Conservation (phyloP, 352 stramenopile species). For the Globisporangium orthogonon region DNA sequence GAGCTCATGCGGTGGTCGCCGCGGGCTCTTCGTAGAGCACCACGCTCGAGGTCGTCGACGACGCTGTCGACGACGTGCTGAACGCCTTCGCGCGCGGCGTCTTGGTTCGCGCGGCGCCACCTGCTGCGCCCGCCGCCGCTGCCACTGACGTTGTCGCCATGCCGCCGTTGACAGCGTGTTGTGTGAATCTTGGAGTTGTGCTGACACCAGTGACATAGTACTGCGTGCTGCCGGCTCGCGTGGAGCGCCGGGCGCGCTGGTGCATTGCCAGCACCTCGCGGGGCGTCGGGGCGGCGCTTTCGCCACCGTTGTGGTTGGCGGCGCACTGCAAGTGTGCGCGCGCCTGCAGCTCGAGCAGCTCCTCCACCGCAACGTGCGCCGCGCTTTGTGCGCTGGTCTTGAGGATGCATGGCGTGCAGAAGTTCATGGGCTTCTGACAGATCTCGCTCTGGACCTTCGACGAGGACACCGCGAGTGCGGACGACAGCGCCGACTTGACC, state of each 20-base stretch:
- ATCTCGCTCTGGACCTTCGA: slow-evolving; percentile 20
- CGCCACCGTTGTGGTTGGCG: background rate
- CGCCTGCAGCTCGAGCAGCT: slow-evolving; percentile 18
- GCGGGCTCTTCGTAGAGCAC: slow-evolving; percentile 14
- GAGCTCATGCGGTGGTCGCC: background rate
- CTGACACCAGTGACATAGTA: background rate
- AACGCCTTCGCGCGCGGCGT: slow-evolving; percentile 11
- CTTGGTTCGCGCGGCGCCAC: background rate
- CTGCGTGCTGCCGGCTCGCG: slow-evolving; percentile 2
- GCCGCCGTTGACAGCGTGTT: background rate
- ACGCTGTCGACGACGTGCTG: slow-evolving; percentile 13
- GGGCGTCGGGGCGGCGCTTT: slow-evolving; percentile 3
- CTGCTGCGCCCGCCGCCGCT: background rate
- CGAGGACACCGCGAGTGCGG: background rate
- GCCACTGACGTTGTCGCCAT: background rate
- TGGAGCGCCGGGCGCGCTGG: background rate
- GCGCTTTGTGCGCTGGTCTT: slow-evolving; percentile 32
- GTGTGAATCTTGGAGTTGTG: slow-evolving; percentile 8
- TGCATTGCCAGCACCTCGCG: slow-evolving; percentile 9
- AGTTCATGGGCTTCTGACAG: slow-evolving; percentile 36
- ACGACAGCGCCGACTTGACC: slow-evolving; percentile 5
- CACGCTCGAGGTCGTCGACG: slow-evolving; percentile 12
- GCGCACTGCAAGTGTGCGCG: background rate
- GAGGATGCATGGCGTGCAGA: slow-evolving; percentile 43
- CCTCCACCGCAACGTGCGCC: slow-evolving; percentile 32